Conservation (phyloP, 2,329 filamentous ascomycete species). For the Stachybotrys elegans region DNA sequence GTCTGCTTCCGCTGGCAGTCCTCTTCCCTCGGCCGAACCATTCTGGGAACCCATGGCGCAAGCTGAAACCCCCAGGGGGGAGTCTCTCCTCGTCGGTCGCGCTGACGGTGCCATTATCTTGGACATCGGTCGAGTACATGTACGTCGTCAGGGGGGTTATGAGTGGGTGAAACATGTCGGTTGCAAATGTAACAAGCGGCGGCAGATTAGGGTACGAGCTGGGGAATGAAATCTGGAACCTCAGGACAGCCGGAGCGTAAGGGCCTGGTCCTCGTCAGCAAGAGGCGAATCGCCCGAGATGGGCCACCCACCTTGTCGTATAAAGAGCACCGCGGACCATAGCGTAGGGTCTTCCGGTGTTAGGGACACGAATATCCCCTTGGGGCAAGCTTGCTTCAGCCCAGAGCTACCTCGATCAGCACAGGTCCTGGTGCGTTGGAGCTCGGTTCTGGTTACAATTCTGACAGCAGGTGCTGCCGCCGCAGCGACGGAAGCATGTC, state of each 20-base stretch:
- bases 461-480: slow-evolving; percentile 71
- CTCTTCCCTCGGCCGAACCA: slow-evolving; percentile 70
- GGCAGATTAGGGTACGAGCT: slow-evolving; percentile 72
- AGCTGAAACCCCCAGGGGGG: slow-evolving; percentile 83
- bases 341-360: slow-evolving; percentile 74
- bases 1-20: slow-evolving; percentile 31
- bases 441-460: slow-evolving; percentile 56
- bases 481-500: slow-evolving; percentile 52
- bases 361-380: slow-evolving; percentile 81
- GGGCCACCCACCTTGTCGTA: slow-evolving; percentile 65
- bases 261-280: slow-evolving; percentile 55
- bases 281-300: background rate
- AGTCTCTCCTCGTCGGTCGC: slow-evolving; percentile 78
- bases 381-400: slow-evolving; percentile 75
- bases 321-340: slow-evolving; percentile 90
- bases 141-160: slow-evolving; percentile 92
- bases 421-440: slow-evolving; percentile 4
- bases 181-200: slow-evolving; percentile 81
- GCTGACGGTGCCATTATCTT: slow-evolving; percentile 72
- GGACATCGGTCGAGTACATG: slow-evolving; percentile 78
- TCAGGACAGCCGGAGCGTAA: slow-evolving; percentile 79
- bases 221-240: slow-evolving; percentile 87
- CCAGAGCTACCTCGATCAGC: slow-evolving; percentile 55
- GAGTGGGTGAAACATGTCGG: slow-evolving; percentile 92
- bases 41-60: slow-evolving; percentile 82